phyloP scores from a whole-genome alignment of 257 asterid species.

The Solanum pimpinellifolium region DNA sequence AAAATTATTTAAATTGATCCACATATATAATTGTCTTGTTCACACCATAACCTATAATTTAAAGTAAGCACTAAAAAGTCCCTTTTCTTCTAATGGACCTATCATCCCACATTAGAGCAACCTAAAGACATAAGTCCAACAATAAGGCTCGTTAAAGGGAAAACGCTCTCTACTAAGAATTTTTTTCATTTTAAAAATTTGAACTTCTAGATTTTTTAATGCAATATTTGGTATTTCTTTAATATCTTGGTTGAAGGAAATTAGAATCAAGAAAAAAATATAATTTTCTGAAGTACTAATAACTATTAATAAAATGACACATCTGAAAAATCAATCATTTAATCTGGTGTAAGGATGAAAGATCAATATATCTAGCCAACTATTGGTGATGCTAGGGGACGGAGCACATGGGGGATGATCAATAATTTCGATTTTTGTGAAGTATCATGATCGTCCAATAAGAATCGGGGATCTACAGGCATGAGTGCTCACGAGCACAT shows the following conservation, averaged over 20 bases:
- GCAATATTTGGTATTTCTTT: no score
- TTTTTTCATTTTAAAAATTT: accelerated
- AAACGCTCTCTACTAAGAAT: accelerated
- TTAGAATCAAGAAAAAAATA: no score
- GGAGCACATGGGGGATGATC: neutral
- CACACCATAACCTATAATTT: neutral
- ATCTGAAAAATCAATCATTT: neutral
- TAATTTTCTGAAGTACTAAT: neutral
- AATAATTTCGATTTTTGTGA: no score
- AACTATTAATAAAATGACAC: neutral
- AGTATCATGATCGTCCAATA: neutral
- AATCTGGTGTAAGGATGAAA: neutral
- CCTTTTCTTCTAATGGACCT: neutral
- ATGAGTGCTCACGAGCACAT: neutral
- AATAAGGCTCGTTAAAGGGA: accelerated
- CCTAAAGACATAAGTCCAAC: neutral
- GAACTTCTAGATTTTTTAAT: neutral
- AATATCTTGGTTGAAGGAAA: neutral
- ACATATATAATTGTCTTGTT: neutral
- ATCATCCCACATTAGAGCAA: neutral
- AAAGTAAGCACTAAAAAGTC: neutral
- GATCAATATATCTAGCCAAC: neutral
- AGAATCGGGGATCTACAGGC: neutral
- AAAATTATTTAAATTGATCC: neutral
- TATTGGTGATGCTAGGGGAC: neutral